Evolutionary conservation across 140 eudicot species (phyloP).

Genomic region (Erigeron philadelphicus): DNA sequence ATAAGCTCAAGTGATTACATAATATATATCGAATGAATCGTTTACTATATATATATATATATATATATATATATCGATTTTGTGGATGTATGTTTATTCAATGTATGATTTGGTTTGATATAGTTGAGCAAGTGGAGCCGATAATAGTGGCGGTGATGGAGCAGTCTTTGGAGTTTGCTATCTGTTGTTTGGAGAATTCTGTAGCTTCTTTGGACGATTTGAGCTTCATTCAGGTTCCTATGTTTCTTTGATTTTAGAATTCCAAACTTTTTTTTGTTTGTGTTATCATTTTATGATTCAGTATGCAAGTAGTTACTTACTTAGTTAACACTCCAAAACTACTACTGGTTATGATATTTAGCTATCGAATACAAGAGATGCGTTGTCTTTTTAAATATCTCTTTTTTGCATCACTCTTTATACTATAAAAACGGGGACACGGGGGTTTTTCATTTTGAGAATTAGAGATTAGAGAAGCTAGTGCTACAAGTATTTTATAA

Average conservation of each 20-base stretch:
- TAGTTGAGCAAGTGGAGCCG: constrained; percentile 84
- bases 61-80: no score
- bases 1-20: no score
- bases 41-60: no score
- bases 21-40: no score
- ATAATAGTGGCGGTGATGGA: constrained; percentile 65
- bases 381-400: no score
- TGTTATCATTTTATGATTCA: no score
- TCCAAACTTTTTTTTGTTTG: background rate
- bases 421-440: no score
- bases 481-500: constrained; percentile 7
- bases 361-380: no score
- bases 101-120: background rate
- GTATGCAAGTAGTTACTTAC: no score
- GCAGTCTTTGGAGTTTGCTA: constrained; percentile 69
- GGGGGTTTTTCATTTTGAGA: background rate
- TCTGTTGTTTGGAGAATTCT: constrained; percentile 73
- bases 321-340: no score
- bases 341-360: no score
- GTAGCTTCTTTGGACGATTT: constrained; percentile 38
- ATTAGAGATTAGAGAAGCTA: background rate
- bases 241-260: constrained; percentile 10
- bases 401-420: no score
- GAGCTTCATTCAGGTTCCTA: constrained; percentile 55
- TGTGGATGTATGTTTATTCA: background rate